These are phyloP conservation scores for Haberlea rhodopensis DNA, from an alignment of 257 asterid species.

Conservation along the genomic window DNA sequence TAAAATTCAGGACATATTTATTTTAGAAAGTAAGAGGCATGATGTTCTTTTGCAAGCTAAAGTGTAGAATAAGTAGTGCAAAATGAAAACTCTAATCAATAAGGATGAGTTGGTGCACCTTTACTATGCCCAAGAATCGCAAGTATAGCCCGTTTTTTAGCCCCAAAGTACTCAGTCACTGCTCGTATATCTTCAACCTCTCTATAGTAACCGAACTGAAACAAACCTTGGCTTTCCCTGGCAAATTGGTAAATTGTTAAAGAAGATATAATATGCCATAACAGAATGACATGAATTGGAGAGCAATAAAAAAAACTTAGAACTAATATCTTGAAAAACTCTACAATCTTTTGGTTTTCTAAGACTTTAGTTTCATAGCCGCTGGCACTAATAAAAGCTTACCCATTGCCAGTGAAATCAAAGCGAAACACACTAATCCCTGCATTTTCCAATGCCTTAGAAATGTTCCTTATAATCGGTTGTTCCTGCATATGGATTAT, in stretches of 20 bases:
- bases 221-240: constrained; percentile 57
- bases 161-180: constrained; percentile 37
- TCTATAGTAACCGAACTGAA: constrained; percentile 42
- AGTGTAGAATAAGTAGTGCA: too few relatives aligned
- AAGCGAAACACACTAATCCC: constrained; percentile 15
- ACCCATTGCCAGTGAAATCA: constrained; percentile 19
- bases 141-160: constrained; percentile 30
- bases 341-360: too few relatives aligned
- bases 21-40: too few relatives aligned
- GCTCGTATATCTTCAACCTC: constrained; percentile 50
- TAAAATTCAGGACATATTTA: too few relatives aligned
- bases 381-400: not conserved
- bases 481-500: not conserved
- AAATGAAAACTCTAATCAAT: too few relatives aligned
- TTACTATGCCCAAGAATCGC: constrained; percentile 54
- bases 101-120: constrained; percentile 31
- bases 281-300: not conserved
- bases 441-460: constrained; percentile 4
- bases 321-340: too few relatives aligned
- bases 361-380: not conserved
- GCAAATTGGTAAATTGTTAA: not conserved
- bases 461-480: not conserved
- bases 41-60: too few relatives aligned
- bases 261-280: not conserved
- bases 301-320: too few relatives aligned